phyloP scores from a whole-genome alignment of 1,284 basidiomycete genomes.

The Cryptococcus sp. region DNA sequence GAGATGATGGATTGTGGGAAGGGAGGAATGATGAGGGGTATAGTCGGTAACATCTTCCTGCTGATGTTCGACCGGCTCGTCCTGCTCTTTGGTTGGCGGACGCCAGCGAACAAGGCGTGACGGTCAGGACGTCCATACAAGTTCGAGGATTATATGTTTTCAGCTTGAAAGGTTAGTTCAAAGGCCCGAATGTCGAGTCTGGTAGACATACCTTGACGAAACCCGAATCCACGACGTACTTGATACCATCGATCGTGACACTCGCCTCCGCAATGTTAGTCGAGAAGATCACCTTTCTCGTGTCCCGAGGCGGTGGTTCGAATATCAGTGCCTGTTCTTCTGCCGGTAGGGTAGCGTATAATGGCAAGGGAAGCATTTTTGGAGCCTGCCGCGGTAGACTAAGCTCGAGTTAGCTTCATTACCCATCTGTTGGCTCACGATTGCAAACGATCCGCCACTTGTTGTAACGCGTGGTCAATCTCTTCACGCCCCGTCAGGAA shows the following conservation, averaged over 20 bases:
- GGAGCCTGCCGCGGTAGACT: conserved; percentile 64
- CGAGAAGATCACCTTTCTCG: conserved; percentile 83
- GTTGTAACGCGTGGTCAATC: conserved; percentile 81
- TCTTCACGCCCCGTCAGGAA: conserved; percentile 97
- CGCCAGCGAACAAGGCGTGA: conserved; percentile 73
- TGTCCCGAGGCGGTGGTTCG: conserved; percentile 64
- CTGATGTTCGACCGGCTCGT: conserved; percentile 80
- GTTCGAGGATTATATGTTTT: conserved; percentile 77
- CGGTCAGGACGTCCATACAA: conserved; percentile 72
- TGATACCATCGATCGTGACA: conserved; percentile 92
- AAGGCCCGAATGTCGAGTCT: not conserved
- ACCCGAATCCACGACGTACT: conserved; percentile 91
- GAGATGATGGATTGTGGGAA: conserved; percentile 48
- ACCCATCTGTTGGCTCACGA: conserved; percentile 54
- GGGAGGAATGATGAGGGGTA: conserved; percentile 66
- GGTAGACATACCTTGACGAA: conserved; percentile 75
- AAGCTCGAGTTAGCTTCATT: not conserved
- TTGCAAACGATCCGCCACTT: conserved; percentile 69
- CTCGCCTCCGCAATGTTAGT: conserved; percentile 98
- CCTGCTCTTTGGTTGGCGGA: conserved; percentile 85
- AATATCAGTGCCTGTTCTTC: conserved; percentile 85
- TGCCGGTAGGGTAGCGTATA: conserved; percentile 81
- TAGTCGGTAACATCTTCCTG: conserved; percentile 89
- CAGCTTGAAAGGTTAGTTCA: conserved; percentile 53
- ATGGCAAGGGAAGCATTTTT: conserved; percentile 64